Percentiles rank a stretch among this genome's conserved stretches.
phyloP scores from a whole-genome alignment of 1,284 basidiomycete species.

The Megacollybia platyphylla region DNA sequence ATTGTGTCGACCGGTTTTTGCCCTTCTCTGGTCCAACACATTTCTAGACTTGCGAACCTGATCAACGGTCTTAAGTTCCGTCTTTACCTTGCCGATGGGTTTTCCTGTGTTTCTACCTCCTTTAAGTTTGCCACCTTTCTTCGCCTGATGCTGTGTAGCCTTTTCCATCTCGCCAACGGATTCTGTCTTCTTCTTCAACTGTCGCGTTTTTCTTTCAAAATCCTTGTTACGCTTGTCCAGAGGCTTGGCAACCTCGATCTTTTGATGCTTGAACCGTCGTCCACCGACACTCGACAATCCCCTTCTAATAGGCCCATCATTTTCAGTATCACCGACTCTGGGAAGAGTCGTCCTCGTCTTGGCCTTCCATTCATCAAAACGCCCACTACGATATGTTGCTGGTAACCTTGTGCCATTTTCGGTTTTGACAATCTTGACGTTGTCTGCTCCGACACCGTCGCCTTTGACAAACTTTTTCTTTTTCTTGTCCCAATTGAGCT shows the following conservation, averaged over 20 bases:
- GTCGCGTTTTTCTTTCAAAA: conserved; percentile 61
- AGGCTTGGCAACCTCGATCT: conserved; percentile 49
- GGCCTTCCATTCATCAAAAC: conserved; percentile 92
- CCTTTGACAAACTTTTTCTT: conserved; percentile 92
- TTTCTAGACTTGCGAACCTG: conserved; percentile 74
- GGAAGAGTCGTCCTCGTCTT: conserved; percentile 66
- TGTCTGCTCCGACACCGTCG: conserved; percentile 78
- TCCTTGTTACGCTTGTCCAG: conserved; percentile 54
- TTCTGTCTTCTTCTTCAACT: conserved; percentile 37
- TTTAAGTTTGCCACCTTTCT: conserved; percentile 18
- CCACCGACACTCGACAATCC: conserved; percentile 24
- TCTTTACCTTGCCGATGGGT: conserved; percentile 50
- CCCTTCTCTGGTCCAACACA: conserved; percentile 43
- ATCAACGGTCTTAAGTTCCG: conserved; percentile 72
- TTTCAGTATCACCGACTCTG: conserved; percentile 71
- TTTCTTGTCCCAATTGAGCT: conserved; percentile 87
- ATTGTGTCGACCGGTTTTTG: conserved; percentile 63
- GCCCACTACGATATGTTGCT: conserved; percentile 84
- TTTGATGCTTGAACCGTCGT: conserved; percentile 58
- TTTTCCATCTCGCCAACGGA: conserved; percentile 9
- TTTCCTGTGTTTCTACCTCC: conserved; percentile 45
- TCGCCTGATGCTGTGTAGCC: conserved; percentile 9
- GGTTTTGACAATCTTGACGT: conserved; percentile 88
- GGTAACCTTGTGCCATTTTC: conserved; percentile 92
- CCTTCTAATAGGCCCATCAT: conserved; percentile 21